Evolutionary conservation across 768 basidiomycete genomes (phyloP), one percentile per base, ranked within the genome.

Genomic region (Mycena haematopus): DNA sequence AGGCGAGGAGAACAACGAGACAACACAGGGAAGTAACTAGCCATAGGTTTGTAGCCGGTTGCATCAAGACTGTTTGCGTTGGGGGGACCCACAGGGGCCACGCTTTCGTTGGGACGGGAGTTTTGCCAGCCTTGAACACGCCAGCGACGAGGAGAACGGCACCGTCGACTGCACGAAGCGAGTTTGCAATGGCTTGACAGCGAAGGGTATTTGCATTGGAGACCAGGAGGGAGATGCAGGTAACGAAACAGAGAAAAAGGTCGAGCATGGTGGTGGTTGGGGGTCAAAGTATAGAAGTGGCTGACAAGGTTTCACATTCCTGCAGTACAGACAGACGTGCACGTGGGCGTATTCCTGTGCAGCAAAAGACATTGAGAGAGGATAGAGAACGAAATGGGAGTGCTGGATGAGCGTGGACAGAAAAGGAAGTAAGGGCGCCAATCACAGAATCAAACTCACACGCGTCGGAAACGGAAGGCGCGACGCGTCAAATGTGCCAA

Each of bases 331-430:
- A 44, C 53, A 56, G 40, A 36, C 31, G 19, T 5, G 3, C 56
- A 45, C 44, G 44, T 45, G 44, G 22, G 44, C 9, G 44, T 24
- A 22, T 42, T n/a, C 29, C 29, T 19, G 44, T 11, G 8, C n/a
- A 22, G 5, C 21, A 22, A 4, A 45, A 45, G 10, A 24, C 44
- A 45, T 45, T n/a, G 6, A 11, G 44, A 24, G 22, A 21, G 40
- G 19, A n/a, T 10, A 42, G 27, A 27, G 27, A n/a, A 11, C 44
- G 17, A 46, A 56, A 35, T n/a, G 56, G 33, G 56, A 47, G 8
- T 14, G 56, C 33, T 56, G 56, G 56, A 56, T 42, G 56, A 56
- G 56, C 33, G 19, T 22, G 45, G 31, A 33, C 45, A 17, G 21
- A 56, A 56, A 45, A 46, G 55, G 55, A 27, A 56, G 21, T 6